Evolutionary conservation across 257 asterid species (phyloP).

Genomic region (Knoxia roxburghii): DNA sequence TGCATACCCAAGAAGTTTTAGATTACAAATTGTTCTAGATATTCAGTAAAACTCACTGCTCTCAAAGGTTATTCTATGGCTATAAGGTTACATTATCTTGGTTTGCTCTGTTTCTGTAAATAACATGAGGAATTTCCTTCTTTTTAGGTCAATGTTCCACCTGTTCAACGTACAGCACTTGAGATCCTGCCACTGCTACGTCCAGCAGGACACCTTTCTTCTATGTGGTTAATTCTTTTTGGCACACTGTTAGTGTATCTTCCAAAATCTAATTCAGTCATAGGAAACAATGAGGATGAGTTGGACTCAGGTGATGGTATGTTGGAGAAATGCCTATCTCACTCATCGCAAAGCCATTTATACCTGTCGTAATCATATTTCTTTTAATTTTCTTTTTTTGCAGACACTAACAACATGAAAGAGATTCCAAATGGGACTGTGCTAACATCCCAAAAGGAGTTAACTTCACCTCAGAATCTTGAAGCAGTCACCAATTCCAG

Average conservation of each 20-base stretch:
- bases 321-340: not conserved
- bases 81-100: not conserved
- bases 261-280: slow-evolving; percentile 60
- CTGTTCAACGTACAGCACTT: slow-evolving; percentile 72
- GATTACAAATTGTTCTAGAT: not conserved
- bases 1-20: not conserved
- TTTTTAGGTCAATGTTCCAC: slow-evolving; percentile 78
- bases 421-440: slow-evolving; percentile 32
- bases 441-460: slow-evolving; percentile 31
- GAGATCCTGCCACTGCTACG: slow-evolving; percentile 67
- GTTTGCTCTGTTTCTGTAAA: not conserved
- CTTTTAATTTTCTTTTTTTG: not conserved
- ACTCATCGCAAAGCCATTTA: not conserved
- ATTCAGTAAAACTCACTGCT: not conserved
- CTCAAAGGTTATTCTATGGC: not conserved
- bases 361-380: not conserved
- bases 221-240: slow-evolving; percentile 79
- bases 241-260: slow-evolving; percentile 61
- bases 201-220: slow-evolving; percentile 71
- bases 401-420: slow-evolving; percentile 26
- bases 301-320: slow-evolving; percentile 27
- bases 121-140: not conserved
- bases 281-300: slow-evolving; percentile 42
- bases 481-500: slow-evolving; percentile 31
- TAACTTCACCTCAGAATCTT: slow-evolving; percentile 25